Base-by-base conservation (phyloP, 1,139 yeast species). In the Pichia sp. region DNA sequence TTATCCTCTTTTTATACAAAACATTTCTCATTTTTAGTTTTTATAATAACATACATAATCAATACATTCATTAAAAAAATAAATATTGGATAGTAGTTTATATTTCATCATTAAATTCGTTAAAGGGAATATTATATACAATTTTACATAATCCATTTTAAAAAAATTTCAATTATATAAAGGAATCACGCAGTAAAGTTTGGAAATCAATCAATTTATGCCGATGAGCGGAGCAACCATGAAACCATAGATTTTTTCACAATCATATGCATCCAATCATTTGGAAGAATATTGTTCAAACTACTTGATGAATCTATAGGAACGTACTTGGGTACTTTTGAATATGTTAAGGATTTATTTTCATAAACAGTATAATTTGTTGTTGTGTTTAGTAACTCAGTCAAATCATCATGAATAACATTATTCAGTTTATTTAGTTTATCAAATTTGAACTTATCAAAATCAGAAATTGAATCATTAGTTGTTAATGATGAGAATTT, bases 191-290 rank as follows among this genome's bases (percentile, higher is more conserved):
- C 16, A 16, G 16, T 16, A 16, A 16, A 16, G 16, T 16, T 16
- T 16, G 16, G 30, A 11, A 23, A 27, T 28, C 12, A 22, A 23
- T 33, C 30, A 26, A 25, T 30, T 10, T 9, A 27, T 39, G 12
- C 37, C 23, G 4, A 32, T 10, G 9, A 32, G 23, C 23, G 22
- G 35, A 22, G 22, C 30, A 23, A 35, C 31, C 6, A 44, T 6
- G 39, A 36, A 37, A 22, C 37, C 47, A 37, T 35, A 9, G 37
- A 30, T 27, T 31, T 38, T 10, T 41, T 11, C n/a, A 37, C 16
- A 10, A 44, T 35, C 23, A 44, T 41, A 31, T 44, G 20, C 2
- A 44, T 6, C 47, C 47, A 44, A 38, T 44, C 47, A 44, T 44
- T 44, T 20, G 47, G 47, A 6, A 40, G 16, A 1, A 44, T 3